Evolutionary conservation across 2,329 filamentous ascomycete species (phyloP).

Genomic region (Fusarium tupiense): DNA sequence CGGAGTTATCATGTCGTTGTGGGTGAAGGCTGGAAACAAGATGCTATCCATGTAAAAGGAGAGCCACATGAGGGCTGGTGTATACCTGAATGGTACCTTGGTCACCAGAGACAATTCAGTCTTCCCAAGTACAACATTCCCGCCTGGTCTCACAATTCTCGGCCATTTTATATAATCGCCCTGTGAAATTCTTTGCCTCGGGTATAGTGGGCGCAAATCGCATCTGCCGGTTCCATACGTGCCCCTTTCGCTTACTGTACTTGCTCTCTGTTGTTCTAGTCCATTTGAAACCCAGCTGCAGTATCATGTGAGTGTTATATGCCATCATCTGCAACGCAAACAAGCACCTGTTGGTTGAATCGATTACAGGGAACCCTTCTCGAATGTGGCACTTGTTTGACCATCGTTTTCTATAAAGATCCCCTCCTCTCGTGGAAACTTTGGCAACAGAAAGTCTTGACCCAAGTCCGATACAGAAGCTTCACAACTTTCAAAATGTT

Average conservation of each 20-base stretch:
- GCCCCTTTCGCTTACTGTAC: conserved; percentile 2
- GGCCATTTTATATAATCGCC: conserved; percentile 8
- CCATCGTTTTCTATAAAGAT: conserved; percentile 4
- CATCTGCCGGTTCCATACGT: conserved; percentile 19
- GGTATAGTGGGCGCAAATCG: conserved; percentile 1
- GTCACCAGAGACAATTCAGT: not conserved
- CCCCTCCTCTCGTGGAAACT: not conserved
- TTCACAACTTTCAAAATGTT: conserved; percentile 9
- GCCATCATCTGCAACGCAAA: conserved; percentile 21
- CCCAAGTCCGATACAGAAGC: not conserved
- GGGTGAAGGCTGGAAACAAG: conserved; percentile 52
- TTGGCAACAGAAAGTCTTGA: not conserved
- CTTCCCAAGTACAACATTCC: not conserved
- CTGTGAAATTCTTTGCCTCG: conserved; percentile 15
- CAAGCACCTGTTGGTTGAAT: not conserved
- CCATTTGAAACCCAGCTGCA: not conserved
- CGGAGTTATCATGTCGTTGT: conserved; percentile 49
- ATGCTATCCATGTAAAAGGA: conserved; percentile 20
- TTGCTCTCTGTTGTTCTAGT: conserved; percentile 1
- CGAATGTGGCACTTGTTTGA: conserved; percentile 2
- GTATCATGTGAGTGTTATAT: not conserved
- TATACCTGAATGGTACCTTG: not conserved
- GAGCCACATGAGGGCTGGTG: not conserved
- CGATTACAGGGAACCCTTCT: not conserved
- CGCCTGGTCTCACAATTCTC: not conserved